phyloP scores from a whole-genome alignment of 2,329 filamentous ascomycete genomes.

The Parastagonospora nodorum region DNA sequence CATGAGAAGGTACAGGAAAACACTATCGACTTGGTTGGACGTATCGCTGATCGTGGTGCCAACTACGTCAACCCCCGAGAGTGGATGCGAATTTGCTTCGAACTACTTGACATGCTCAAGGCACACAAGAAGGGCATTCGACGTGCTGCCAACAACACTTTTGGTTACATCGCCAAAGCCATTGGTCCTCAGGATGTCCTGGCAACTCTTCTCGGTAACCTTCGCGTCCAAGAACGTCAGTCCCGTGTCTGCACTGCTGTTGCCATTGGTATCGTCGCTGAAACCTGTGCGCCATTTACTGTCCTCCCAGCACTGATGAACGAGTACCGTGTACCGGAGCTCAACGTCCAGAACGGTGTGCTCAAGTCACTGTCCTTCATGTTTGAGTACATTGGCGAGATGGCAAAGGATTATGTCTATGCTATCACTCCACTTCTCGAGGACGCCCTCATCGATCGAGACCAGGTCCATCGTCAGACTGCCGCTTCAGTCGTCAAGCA shows the following conservation, averaged over 20 bases:
- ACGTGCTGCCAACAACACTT: slow-evolving; percentile 98
- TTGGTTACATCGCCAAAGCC: slow-evolving; percentile 98
- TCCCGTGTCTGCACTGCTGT: slow-evolving; percentile 98
- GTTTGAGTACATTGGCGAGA: slow-evolving; percentile 99
- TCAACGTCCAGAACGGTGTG: slow-evolving; percentile 98
- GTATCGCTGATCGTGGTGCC: slow-evolving; percentile 94
- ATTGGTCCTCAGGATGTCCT: slow-evolving; percentile 98
- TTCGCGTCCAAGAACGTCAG: slow-evolving; percentile 95
- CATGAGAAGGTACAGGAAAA: slow-evolving; percentile 99
- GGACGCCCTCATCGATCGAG: slow-evolving; percentile 94
- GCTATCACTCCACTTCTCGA: slow-evolving; percentile 94
- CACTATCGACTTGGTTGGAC: slow-evolving; percentile 95
- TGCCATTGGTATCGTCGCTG: slow-evolving; percentile 96
- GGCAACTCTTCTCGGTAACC: slow-evolving; percentile 92
- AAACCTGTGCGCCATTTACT: slow-evolving; percentile 97
- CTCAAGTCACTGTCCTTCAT: slow-evolving; percentile 96
- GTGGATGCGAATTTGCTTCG: slow-evolving; percentile 99
- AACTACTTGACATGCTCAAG: slow-evolving; percentile 98
- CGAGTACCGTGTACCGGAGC: slow-evolving; percentile 95
- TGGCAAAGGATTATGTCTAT: slow-evolving; percentile 99
- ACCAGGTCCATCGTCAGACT: slow-evolving; percentile 97
- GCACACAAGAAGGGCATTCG: slow-evolving; percentile 99
- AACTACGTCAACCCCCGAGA: slow-evolving; percentile 96
- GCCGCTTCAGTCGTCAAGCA: slow-evolving; percentile 97
- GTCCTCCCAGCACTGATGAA: slow-evolving; percentile 99